Evolutionary conservation across 441 rosid genomes (phyloP), one percentile per base, ranked within the genome.

Genomic region (Mallotus japonicus): DNA sequence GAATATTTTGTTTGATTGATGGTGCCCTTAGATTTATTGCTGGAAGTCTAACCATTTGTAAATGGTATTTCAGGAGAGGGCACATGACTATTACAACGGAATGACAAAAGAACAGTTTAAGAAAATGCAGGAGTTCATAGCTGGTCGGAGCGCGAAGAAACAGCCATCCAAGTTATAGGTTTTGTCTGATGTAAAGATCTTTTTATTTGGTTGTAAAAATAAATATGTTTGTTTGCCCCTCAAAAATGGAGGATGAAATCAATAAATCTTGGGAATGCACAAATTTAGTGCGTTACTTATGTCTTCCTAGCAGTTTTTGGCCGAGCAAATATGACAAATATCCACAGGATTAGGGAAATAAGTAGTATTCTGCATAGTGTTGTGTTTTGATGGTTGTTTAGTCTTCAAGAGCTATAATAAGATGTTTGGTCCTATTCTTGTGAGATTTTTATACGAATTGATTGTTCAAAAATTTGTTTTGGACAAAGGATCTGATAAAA

Each of bases 51-150:
- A 55, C 20, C 10, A 17, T 17, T 55, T 17, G 22, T 55, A 10
- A 15, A 28, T 66, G 34, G 19, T 57, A 3, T 79, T 56, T 42
- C 79, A 95, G 99, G 95, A 91, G 77, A 82, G 95, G 77, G 99
- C 89, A 73, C 90, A 91, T 51, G 85, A 82, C 6, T 92, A 87
- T 56, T 95, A 92, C 80, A 70, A 54, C 28, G 93, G 97, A 62
- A 92, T 95, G 97, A 87, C 89, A 0, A 89, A 88, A 73, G 98
- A 91, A 70, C 97, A 91, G 69, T 95, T 95, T 75, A 86, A 86
- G 97, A 92, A 91, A 86, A 91, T 95, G 99, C 96, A 91, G 69
- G 89, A 90, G 77, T 94, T 92, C 78, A 88, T 94, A 62, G 89
- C 90, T 32, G 87, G 83, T 56, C 86, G 92, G 75, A 71, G 90